Evolutionary conservation across 306 rosid species (phyloP), one percentile per base, ranked within the genome.

Genomic region (Pueraria montana): DNA sequence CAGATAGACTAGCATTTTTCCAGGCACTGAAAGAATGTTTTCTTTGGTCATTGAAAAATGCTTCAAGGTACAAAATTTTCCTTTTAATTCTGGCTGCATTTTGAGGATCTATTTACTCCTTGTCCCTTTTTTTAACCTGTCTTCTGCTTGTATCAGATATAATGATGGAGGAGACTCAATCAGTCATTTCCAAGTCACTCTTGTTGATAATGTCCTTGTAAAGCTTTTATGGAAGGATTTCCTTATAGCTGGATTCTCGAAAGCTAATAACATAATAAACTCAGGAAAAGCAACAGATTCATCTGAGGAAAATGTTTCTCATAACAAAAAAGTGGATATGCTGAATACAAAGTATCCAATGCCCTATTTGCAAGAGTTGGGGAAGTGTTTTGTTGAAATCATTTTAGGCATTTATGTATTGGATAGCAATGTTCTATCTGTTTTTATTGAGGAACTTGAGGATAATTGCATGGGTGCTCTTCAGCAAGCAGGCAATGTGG

Each of bases 1-100:
- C 90, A 32, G 91, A 93, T 84, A 90, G 88, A 83, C 72, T 79
- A 7, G 81, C 91, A 76, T 92, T 90, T 87, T 92, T 96, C 77
- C 91, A 76, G 87, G 91, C 98, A n/a, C 88, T 90, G 80, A 87
- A 83, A 87, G 99, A 96, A 78, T 96, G 98, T 88, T 91, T 91
- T 81, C 84, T 93, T 74, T 93, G 99, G 99, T 90, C 89, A 63
- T 80, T 96, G 83, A 86, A 55, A 46, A 93, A 90, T 87, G 97
- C 89, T 62, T 86, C 99, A 61, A 96, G 98, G 99, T 96, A 81
- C 49, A 69, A 46, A 63, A 73, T 53, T 81, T 79, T 78, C 80
- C 67, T 65, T 77, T 73, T 32, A 34, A 46, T 75, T 43, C 78
- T 75, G 63, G 71, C 23, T 61, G 52, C 45, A 4, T 30, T 64